Evolutionary conservation across 768 basidiomycete species (phyloP).

Genomic region (Botryobasidium botryosum): DNA sequence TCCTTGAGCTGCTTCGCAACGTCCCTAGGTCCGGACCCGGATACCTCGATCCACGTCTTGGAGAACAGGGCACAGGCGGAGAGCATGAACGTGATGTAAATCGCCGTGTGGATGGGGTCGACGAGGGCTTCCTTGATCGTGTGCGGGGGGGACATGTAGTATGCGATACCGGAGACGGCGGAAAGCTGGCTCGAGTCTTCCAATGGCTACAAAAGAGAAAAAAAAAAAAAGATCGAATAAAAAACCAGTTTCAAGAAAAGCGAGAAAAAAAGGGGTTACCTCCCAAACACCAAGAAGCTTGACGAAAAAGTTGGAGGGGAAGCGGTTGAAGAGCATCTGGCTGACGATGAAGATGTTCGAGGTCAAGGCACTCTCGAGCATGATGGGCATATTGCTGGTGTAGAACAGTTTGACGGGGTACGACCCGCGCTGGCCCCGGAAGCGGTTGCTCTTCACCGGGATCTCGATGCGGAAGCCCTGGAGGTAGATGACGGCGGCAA

Average conservation of each 20-base stretch:
- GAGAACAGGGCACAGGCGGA: slow-evolving; percentile 93
- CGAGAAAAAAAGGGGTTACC: slow-evolving; percentile 31
- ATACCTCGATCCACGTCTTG: slow-evolving; percentile 99
- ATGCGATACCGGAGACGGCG: slow-evolving; percentile 80
- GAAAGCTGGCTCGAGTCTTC: slow-evolving; percentile 87
- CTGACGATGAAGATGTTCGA: slow-evolving; percentile 90
- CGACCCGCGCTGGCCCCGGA: slow-evolving; percentile 87
- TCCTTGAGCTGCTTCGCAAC: slow-evolving; percentile 98
- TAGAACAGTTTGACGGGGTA: slow-evolving; percentile 99
- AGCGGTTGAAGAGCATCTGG: slow-evolving; percentile 86
- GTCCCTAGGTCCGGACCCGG: slow-evolving; percentile 87
- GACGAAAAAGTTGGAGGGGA: slow-evolving; percentile 84
- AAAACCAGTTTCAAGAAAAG: not conserved
- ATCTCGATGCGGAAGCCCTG: slow-evolving; percentile 99
- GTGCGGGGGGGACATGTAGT: slow-evolving; percentile 98
- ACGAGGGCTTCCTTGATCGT: slow-evolving; percentile 72
- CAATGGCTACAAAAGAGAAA: slow-evolving; percentile 41
- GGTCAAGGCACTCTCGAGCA: slow-evolving; percentile 88
- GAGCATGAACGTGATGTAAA: slow-evolving; percentile 87
- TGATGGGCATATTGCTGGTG: slow-evolving; percentile 99
- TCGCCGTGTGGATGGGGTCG: slow-evolving; percentile 83
- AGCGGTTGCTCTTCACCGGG: slow-evolving; percentile 90
- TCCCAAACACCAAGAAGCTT: slow-evolving; percentile 94
- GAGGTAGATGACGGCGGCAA: slow-evolving; percentile 91
- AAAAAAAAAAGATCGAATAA: not conserved